Conservation (phyloP, 2,329 filamentous ascomycete species). For the Cordyceps militaris region DNA sequence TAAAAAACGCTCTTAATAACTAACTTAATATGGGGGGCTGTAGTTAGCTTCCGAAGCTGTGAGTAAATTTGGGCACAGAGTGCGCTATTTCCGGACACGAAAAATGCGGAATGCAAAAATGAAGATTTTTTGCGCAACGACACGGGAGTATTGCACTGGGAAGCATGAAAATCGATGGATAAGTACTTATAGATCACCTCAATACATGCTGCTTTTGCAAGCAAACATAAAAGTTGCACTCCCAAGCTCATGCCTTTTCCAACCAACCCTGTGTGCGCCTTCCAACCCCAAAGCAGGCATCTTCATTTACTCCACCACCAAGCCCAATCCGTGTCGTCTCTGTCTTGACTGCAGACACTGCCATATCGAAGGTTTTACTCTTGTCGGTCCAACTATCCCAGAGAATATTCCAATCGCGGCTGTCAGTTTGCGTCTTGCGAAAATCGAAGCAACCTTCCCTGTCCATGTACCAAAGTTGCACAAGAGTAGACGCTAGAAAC, state of each 20-base stretch:
- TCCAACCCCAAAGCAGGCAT: neutral
- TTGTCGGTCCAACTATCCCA: conserved; percentile 26
- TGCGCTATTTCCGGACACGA: too few relatives aligned
- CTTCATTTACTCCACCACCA: neutral
- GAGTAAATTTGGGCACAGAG: too few relatives aligned
- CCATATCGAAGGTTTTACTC: neutral
- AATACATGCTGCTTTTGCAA: neutral
- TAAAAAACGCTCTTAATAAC: too few relatives aligned
- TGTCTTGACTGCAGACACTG: neutral
- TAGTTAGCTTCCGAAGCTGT: too few relatives aligned
- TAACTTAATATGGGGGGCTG: too few relatives aligned
- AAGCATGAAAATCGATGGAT: too few relatives aligned
- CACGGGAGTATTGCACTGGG: too few relatives aligned
- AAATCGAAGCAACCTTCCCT: neutral
- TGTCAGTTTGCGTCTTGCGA: neutral
- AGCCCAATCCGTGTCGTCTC: neutral
- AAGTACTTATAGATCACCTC: neutral
- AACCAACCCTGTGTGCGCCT: neutral
- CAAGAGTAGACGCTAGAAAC: conserved; percentile 8
- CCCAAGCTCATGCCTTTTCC: neutral
- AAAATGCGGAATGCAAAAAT: too few relatives aligned
- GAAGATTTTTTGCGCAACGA: too few relatives aligned
- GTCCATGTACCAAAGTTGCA: conserved; percentile 13
- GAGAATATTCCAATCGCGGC: conserved; percentile 17
- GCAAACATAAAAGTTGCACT: neutral